Base-by-base conservation (phyloP, 2,329 filamentous ascomycete species). In the Phyllosticta citribraziliensis region DNA sequence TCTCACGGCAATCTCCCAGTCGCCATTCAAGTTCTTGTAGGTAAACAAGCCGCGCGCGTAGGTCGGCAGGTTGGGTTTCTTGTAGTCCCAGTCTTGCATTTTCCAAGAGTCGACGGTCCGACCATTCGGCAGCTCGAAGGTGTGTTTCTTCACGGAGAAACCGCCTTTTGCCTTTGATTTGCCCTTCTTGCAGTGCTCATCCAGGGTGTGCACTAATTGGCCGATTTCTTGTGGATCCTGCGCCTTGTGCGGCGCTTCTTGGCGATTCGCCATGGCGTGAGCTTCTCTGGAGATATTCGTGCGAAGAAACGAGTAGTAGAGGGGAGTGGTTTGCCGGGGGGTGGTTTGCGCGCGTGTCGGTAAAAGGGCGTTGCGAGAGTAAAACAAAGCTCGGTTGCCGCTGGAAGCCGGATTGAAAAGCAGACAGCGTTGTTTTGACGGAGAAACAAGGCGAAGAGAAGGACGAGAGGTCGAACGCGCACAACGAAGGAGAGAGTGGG, bases 11-110 rank as follows among this genome's bases (percentile, higher is more conserved):
- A 99, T 97, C 73, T 96, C 90, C 12, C 84, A 78, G 9, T 83
- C 79, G 9, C 85, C 85, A 25, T 83, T 79, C 56, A 81, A 78
- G 64, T 83, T 86, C 65, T 77, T 83, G 52, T 88, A 88, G n/a
- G 92, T 99, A 75, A 99, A 99, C 1, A 99, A 82, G 6, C 94
- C 94, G 59, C 94, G 86, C 5, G 94, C 92, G 72, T 97, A 96
- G 1, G 91, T 96, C 5, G 94, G 94, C 11, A 99, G 82, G 66
- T 91, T 83, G 17, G 78, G 77, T 67, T 87, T 88, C 78, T 97
- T 97, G 82, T 97, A 99, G 69, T 97, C 93, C 88, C 88, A 96
- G 66, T 99, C 94, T 68, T 88, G 86, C 75, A 97, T 88, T 66
- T 88, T 87, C 94, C 94, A 99, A 2, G 93, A 97, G 70, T 94